Base-by-base conservation (phyloP, 1,139 yeast genomes). In the Nakaseomyces nivariensis region DNA sequence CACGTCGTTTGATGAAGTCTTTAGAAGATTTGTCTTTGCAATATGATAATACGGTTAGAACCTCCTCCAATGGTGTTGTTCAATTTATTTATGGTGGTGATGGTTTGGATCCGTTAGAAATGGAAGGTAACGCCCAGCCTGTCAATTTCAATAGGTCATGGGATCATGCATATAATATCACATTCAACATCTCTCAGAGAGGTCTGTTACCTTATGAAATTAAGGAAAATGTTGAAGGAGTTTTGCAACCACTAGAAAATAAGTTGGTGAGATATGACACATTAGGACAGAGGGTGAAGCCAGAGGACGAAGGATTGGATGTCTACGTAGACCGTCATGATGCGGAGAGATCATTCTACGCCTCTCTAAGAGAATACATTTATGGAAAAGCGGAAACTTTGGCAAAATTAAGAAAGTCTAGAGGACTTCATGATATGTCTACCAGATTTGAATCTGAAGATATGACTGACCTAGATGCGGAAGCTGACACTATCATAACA, bases 61-160 rank as follows among this genome's bases (percentile, higher is more conserved):
- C 95, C 52, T 90, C 97, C 0, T 79, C 95, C 50, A 89, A 89
- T 64, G 96, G 97, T 68, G 88, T 94, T 66, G 98, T 94, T 31
- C 99, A 94, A 68, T 94, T 94, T 69, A 87, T 90, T 22, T 94
- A 94, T 66, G 99, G 99, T 70, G 98, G 97, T 57, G 99, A 94
- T 70, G 97, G 98, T 45, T 77, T 94, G 54, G 99, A 94, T 74
- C 99, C 99, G 3, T 77, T 87, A 63, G 97, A 92, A 70, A 92
- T 94, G 97, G 99, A 94, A 71, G 98, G 98, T 59, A 97, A 94
- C 67, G 97, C 98, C 1, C 81, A 75, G 60, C 98, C 98, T 0
- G 98, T 94, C 33, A 90, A 94, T 66, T 92, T 94, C 66, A 76
- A 75, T 48, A 79, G 97, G 63, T 89, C 96, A 47, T 94, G 99